Conservation (phyloP, 2,329 filamentous ascomycete species). For the Sclerotinia trifoliorum region DNA sequence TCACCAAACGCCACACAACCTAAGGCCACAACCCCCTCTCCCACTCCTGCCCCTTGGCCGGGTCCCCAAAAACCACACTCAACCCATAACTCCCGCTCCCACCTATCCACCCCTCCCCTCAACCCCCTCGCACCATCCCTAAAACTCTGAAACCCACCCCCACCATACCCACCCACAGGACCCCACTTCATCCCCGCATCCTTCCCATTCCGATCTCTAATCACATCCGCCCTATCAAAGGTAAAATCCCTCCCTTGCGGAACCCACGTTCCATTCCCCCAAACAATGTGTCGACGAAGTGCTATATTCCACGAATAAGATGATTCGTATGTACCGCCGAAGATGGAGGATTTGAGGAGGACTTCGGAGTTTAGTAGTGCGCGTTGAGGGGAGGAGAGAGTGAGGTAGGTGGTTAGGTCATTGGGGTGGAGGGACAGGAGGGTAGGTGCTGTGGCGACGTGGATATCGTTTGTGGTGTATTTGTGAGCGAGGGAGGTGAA, state of each 20-base stretch:
- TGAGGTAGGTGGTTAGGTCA: neutral
- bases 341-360: constrained; percentile 14
- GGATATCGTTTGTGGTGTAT: constrained; percentile 7
- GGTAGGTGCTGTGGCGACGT: neutral
- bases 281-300: constrained; percentile 10
- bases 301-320: constrained; percentile 17
- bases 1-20: too few species aligned
- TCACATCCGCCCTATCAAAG: neutral
- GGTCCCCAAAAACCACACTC: constrained; percentile 20
- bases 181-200: neutral
- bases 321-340: constrained; percentile 14
- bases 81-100: neutral
- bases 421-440: neutral
- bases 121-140: constrained; percentile 17
- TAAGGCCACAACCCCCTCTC: constrained; percentile 22
- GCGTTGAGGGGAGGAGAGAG: constrained; percentile 7
- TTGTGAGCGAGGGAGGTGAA: constrained; percentile 11
- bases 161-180: constrained; percentile 15
- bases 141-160: constrained; percentile 22
- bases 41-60: constrained; percentile 6
- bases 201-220: neutral
- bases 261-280: constrained; percentile 22
- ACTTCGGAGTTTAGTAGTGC: constrained; percentile 3
- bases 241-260: neutral
- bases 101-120: neutral